These are phyloP conservation scores for Sugiyamaella qingdaonensis DNA, from an alignment of 805 yeast genomes.

Conservation along the genomic window DNA sequence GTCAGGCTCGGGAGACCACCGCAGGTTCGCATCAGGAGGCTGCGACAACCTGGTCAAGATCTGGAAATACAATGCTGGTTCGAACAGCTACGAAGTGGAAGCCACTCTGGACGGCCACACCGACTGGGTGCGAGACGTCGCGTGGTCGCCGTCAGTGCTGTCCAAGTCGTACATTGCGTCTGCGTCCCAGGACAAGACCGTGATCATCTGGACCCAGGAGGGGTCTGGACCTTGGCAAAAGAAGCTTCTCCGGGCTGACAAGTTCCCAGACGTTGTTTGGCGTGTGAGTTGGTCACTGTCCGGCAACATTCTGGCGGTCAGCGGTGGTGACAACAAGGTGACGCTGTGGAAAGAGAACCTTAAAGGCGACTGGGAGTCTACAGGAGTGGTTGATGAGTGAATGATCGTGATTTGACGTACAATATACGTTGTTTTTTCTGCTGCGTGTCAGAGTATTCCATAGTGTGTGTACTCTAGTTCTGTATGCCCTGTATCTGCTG, in stretches of 20 bases:
- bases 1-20: conserved; percentile 34
- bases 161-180: conserved; percentile 88
- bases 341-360: conserved; percentile 95
- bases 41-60: conserved; percentile 90
- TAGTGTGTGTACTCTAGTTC: too few relatives aligned
- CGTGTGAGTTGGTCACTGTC: conserved; percentile 96
- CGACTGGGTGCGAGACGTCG: conserved; percentile 98
- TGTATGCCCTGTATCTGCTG: too few relatives aligned
- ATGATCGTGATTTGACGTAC: background rate
- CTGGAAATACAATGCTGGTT: conserved; percentile 64
- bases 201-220: conserved; percentile 91
- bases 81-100: conserved; percentile 63
- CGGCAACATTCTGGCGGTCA: conserved; percentile 91
- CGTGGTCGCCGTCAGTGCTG: conserved; percentile 93
- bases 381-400: conserved; percentile 91
- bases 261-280: conserved; percentile 97
- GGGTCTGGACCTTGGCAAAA: conserved; percentile 71
- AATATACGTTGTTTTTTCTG: too few relatives aligned
- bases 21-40: conserved; percentile 90
- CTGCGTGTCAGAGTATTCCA: too few relatives aligned
- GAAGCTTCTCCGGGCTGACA: conserved; percentile 65
- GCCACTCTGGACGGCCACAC: conserved; percentile 81
- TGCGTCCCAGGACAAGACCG: conserved; percentile 95
- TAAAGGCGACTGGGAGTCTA: conserved; percentile 92
- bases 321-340: conserved; percentile 94